phyloP scores from a whole-genome alignment of 2,329 filamentous ascomycete species.

The Colletotrichum limetticola region DNA sequence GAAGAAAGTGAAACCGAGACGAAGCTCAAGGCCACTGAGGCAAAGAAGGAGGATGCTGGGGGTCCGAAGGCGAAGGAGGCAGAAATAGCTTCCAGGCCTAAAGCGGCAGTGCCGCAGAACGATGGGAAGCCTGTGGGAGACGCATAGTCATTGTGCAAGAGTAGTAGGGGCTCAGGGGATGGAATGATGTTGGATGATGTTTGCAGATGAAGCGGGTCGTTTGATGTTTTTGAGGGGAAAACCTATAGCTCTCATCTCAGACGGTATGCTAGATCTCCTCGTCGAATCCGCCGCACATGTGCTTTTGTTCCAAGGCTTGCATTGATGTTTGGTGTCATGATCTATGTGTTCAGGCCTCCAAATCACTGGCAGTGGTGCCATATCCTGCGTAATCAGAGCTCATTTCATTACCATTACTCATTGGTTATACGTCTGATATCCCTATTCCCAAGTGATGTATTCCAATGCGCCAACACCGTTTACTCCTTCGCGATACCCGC shows the following conservation, averaged over 20 bases:
- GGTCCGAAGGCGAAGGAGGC: background rate
- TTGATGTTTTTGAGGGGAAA: background rate
- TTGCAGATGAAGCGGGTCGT: background rate
- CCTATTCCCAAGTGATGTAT: background rate
- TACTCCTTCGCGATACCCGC: conserved; percentile 25
- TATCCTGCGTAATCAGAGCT: background rate
- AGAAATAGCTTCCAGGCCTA: background rate
- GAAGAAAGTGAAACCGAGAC: conserved; percentile 35
- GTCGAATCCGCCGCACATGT: background rate
- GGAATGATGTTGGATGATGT: background rate
- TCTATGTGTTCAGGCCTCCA: background rate
- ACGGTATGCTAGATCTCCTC: background rate
- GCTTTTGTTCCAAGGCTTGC: too few relatives aligned
- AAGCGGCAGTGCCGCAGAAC: background rate
- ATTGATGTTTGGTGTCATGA: background rate
- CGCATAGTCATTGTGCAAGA: background rate
- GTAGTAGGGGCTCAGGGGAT: background rate
- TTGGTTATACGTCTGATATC: background rate
- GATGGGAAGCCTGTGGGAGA: conserved; percentile 1
- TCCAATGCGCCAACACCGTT: background rate
- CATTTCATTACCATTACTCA: conserved; percentile 12
- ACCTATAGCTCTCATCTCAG: background rate
- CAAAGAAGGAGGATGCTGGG: conserved; percentile 18
- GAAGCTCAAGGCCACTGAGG: conserved; percentile 28
- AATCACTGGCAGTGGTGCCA: background rate